Evolutionary conservation across 1,284 basidiomycete species (phyloP), one percentile per base, ranked within the genome.

Genomic region (Cutaneotrichosporon dermatis): DNA sequence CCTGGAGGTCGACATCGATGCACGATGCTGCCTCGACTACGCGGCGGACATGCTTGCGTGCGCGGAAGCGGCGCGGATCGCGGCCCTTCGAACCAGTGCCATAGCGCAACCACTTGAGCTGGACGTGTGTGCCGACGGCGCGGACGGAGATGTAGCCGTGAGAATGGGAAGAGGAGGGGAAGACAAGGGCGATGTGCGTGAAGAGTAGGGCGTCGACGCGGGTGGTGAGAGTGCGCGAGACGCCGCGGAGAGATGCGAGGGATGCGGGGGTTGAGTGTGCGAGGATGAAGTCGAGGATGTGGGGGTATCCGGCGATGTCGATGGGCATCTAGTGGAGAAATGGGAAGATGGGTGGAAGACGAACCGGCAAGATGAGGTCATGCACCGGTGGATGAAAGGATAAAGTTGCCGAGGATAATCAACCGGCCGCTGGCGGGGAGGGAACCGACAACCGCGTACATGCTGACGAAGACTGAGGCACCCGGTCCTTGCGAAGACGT

Each of bases 181-280:
- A 48, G 11, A 15, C 48, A n/a, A 50, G 9, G 3, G 9, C 9
- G 11, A 56, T 13, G 37, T 62, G 57, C 13, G 40, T 4, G 6
- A 54, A 48, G 2, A 62, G 36, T 4, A 3, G 16, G 16, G 40
- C 33, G 11, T 62, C 60, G 25, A 43, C 44, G 3, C 45, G 16
- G 8, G 25, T 4, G 33, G 25, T 16, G 7, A 46, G 25, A 11
- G 25, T 8, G 9, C 45, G 48, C 12, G 48, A 50, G 11, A 37
- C 48, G 7, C 48, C 36, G 35, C 48, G 48, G 6, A 50, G 48
- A 13, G 13, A 8, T 8, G n/a, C 36, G 13, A 50, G 36, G 8
- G 34, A 13, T 2, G 11, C 48, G 35, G 48, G 36, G 6, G 48
- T 11, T 0, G 35, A 16, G n/a, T 15, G n/a, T 13, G 4, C 4